Conservation (phyloP, 192 early-diverging fungal genomes). For the Globomyces pollinis-pini region DNA sequence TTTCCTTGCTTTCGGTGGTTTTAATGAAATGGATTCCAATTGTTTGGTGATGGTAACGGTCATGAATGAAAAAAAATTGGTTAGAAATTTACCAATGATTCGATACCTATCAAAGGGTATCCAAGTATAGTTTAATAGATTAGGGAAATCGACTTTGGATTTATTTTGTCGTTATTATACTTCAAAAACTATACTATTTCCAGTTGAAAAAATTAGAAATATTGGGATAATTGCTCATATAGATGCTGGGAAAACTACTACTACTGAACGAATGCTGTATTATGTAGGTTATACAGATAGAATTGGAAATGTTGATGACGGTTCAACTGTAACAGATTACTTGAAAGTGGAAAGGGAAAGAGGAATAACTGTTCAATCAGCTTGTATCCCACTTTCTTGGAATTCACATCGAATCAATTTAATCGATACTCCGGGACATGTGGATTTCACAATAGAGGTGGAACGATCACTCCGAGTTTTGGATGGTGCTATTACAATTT, state of each 20-base stretch:
- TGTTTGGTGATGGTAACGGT: no score
- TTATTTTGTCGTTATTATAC: no score
- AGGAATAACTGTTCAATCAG: slow-evolving; percentile 90
- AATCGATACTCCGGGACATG: slow-evolving; percentile 94
- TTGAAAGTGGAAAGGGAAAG: slow-evolving; percentile 80
- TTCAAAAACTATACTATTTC: no score
- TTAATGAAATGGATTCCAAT: no score
- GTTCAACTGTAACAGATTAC: slow-evolving; percentile 93
- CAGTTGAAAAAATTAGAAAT: slow-evolving; percentile 53
- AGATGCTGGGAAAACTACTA: slow-evolving; percentile 84
- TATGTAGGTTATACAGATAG: slow-evolving; percentile 84
- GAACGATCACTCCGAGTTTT: slow-evolving; percentile 84
- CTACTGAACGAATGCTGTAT: slow-evolving; percentile 95
- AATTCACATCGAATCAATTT: slow-evolving; percentile 70
- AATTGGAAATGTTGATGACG: slow-evolving; percentile 87
- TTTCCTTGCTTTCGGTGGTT: neutral
- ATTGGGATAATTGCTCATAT: slow-evolving; percentile 96
- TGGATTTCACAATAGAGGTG: slow-evolving; percentile 95
- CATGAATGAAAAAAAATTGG: no score
- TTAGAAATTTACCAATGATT: no score
- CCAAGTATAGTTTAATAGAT: no score
- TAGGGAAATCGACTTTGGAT: no score
- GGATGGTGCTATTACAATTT: slow-evolving; percentile 85
- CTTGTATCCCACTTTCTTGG: slow-evolving; percentile 78
- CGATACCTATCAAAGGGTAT: neutral